Evolutionary conservation across 345 rosid species (phyloP).

Genomic region (Eucalyptus marginata): DNA sequence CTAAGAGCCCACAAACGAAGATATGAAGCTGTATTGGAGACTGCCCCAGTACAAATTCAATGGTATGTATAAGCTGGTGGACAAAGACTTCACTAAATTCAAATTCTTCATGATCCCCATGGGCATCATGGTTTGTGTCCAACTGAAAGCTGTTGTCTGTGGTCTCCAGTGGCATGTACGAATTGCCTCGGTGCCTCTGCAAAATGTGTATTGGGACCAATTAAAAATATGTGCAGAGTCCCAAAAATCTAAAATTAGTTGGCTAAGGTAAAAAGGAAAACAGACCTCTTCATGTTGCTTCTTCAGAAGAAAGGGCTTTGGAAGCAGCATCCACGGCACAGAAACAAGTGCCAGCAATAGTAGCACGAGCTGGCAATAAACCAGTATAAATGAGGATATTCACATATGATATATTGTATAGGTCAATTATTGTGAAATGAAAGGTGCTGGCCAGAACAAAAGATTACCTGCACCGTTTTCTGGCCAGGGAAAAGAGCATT

Average conservation of each 20-base stretch:
- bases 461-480: constrained; percentile 58
- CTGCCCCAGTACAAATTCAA: constrained; percentile 97
- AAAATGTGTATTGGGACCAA: constrained; percentile 5
- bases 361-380: constrained; percentile 47
- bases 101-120: constrained; percentile 68
- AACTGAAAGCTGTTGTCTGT: constrained; percentile 68
- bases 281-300: constrained; percentile 72
- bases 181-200: constrained; percentile 84
- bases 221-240: not conserved
- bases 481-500: constrained; percentile 81
- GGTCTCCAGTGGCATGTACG: constrained; percentile 45
- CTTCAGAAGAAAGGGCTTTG: constrained; percentile 89
- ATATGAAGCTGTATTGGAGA: constrained; percentile 96
- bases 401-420: not conserved
- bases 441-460: not conserved
- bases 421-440: not conserved
- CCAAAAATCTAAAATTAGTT: not conserved
- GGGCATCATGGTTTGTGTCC: constrained; percentile 46
- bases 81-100: constrained; percentile 96
- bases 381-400: not conserved
- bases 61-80: constrained; percentile 93
- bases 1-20: constrained; percentile 97
- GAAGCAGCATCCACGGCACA: constrained; percentile 96
- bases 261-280: not conserved
- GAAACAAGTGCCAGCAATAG: constrained; percentile 77